Evolutionary conservation across 1,139 yeast genomes (phyloP).

Genomic region (Geotrichum aggregatum): DNA sequence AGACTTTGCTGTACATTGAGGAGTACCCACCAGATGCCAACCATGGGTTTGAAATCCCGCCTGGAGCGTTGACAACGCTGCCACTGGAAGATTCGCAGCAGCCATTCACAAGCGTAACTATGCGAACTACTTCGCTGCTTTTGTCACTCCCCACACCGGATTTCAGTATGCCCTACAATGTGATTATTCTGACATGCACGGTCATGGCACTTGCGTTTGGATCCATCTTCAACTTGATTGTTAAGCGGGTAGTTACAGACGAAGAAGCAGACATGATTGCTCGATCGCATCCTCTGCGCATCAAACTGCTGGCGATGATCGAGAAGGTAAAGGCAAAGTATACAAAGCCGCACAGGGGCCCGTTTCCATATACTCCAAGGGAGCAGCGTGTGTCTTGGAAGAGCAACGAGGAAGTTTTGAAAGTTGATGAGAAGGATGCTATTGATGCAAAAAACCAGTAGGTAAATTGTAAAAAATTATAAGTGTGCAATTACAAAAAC

Average conservation of each 20-base stretch:
- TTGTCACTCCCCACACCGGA: conserved; percentile 94
- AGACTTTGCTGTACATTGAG: conserved; percentile 73
- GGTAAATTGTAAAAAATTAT: not conserved
- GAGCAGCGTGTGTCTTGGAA: not conserved
- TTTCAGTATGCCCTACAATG: conserved; percentile 98
- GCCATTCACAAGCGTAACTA: conserved; percentile 43
- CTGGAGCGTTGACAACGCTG: conserved; percentile 64
- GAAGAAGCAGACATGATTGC: conserved; percentile 58
- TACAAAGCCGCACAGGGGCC: conserved; percentile 25
- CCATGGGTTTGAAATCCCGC: conserved; percentile 93
- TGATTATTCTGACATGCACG: conserved; percentile 88
- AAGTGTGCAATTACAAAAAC: not conserved
- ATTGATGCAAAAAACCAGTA: not conserved
- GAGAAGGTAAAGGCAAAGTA: conserved; percentile 13
- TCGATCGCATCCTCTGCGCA: conserved; percentile 7
- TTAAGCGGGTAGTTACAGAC: conserved; percentile 71
- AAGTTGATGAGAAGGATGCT: not conserved
- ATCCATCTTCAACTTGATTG: conserved; percentile 70
- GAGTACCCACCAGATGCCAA: conserved; percentile 99
- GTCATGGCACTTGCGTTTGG: conserved; percentile 92
- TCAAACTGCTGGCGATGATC: not conserved
- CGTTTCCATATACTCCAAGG: conserved; percentile 24
- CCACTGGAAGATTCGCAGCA: conserved; percentile 20
- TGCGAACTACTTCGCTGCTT: conserved; percentile 80
- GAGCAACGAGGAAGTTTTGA: too few species aligned